Conservation (phyloP, 306 rosid genomes). For the Malus fusca region DNA sequence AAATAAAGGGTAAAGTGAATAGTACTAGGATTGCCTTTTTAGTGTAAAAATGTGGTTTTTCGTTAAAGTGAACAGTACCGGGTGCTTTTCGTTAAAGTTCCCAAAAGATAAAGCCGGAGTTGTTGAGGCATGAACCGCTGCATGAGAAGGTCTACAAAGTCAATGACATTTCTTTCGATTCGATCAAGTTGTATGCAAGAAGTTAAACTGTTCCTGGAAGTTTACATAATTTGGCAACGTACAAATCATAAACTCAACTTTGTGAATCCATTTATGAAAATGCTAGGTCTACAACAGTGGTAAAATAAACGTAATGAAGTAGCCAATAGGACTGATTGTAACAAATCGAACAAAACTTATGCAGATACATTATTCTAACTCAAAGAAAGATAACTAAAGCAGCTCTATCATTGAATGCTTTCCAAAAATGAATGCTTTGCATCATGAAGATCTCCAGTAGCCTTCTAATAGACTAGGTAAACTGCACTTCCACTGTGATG, state of each 20-base stretch:
- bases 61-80: too few species aligned
- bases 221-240: neutral
- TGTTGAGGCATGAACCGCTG: neutral
- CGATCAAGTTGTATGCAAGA: neutral
- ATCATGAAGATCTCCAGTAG: conserved; percentile 12
- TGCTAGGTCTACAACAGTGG: conserved; percentile 6
- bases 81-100: too few species aligned
- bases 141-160: neutral
- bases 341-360: neutral
- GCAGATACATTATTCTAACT: conserved; percentile 8
- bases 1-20: too few species aligned
- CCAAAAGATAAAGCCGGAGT: too few species aligned
- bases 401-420: neutral
- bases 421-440: conserved; percentile 2
- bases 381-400: conserved; percentile 6
- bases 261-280: neutral
- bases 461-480: conserved; percentile 14
- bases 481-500: conserved; percentile 12
- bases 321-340: conserved; percentile 7
- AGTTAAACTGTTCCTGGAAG: neutral
- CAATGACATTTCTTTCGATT: neutral
- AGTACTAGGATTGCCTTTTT: too few species aligned
- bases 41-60: too few species aligned
- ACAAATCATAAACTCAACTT: neutral
- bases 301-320: conserved; percentile 1